These are phyloP conservation scores for Hortaea werneckii DNA, from an alignment of 2,329 filamentous ascomycete genomes.

Conservation along the genomic window DNA sequence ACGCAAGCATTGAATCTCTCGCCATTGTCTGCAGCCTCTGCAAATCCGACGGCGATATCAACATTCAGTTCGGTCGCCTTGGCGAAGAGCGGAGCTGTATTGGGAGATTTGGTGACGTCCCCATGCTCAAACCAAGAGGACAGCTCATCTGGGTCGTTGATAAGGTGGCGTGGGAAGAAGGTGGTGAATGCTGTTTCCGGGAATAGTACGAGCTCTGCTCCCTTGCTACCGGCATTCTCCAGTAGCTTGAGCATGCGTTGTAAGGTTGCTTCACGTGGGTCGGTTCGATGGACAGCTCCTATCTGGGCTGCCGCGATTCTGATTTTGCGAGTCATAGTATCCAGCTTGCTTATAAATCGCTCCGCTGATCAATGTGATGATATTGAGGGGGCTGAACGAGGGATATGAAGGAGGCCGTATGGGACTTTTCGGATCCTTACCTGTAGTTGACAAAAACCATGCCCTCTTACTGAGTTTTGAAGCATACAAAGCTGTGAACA, in stretches of 20 bases:
- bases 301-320: slow-evolving; percentile 44
- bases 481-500: no score
- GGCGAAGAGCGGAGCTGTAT: slow-evolving; percentile 39
- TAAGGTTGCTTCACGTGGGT: slow-evolving; percentile 32
- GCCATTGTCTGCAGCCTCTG: slow-evolving; percentile 35
- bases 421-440: no score
- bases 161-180: slow-evolving; percentile 44
- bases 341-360: not conserved
- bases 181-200: slow-evolving; percentile 46
- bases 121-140: slow-evolving; percentile 41
- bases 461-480: no score
- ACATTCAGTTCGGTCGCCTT: slow-evolving; percentile 36
- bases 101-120: slow-evolving; percentile 31
- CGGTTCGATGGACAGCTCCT: slow-evolving; percentile 35
- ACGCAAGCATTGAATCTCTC: slow-evolving; percentile 40
- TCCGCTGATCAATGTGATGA: no score
- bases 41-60: slow-evolving; percentile 44
- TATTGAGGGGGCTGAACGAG: not conserved
- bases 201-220: slow-evolving; percentile 41
- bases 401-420: not conserved
- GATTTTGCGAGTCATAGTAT: slow-evolving; percentile 28
- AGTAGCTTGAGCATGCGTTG: slow-evolving; percentile 41
- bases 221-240: slow-evolving; percentile 31
- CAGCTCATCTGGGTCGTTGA: slow-evolving; percentile 34
- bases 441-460: no score